Evolutionary conservation across 176 grass and related monocot species (phyloP).

Genomic region (Bromus sterilis): DNA sequence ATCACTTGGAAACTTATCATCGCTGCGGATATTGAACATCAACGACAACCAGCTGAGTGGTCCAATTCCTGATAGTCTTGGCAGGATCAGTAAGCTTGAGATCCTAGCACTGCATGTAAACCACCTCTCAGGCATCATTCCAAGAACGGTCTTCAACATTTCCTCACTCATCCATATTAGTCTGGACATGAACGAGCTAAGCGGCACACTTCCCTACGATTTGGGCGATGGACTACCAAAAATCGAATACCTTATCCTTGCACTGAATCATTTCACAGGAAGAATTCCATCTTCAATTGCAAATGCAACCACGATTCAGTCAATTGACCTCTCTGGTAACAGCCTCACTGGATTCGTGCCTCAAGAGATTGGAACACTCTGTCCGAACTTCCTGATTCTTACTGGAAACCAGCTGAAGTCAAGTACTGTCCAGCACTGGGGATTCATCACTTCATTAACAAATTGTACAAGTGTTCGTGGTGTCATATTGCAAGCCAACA

Average conservation of each 20-base stretch:
- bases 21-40: background rate
- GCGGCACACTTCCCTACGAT: slow-evolving; percentile 14
- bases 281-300: slow-evolving; percentile 13
- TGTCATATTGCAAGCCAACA: slow-evolving; percentile 20
- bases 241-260: slow-evolving; percentile 13
- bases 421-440: background rate
- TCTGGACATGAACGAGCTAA: slow-evolving; percentile 14
- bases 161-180: slow-evolving; percentile 12
- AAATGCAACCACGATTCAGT: slow-evolving; percentile 20
- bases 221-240: slow-evolving; percentile 28
- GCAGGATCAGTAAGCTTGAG: background rate
- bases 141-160: slow-evolving; percentile 15
- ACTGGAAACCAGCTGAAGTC: background rate
- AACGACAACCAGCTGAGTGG: background rate
- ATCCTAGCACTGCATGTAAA: background rate
- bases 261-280: slow-evolving; percentile 19
- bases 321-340: slow-evolving; percentile 27
- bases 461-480: slow-evolving; percentile 29
- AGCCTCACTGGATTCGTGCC: slow-evolving; percentile 27
- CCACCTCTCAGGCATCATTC: slow-evolving; percentile 20
- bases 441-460: slow-evolving; percentile 16
- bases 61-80: background rate
- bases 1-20: background rate
- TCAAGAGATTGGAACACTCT: slow-evolving; percentile 26
- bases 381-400: background rate